Conservation (phyloP, 2,329 filamentous ascomycete species). For the Verticillium nonalfalfae region DNA sequence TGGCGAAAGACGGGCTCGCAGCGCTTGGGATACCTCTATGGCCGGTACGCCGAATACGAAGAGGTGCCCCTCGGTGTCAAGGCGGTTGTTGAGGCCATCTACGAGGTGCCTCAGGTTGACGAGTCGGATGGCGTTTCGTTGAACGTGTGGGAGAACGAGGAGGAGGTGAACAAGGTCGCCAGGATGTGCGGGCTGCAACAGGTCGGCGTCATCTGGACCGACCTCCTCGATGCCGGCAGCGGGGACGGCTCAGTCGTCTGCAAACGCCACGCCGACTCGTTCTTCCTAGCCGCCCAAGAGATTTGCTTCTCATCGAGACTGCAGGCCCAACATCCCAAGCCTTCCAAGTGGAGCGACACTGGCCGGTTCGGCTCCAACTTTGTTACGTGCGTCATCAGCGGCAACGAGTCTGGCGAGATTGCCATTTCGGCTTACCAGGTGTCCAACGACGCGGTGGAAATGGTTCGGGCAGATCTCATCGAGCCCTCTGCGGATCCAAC, state of each 20-base stretch:
- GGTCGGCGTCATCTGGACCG: constrained; percentile 91
- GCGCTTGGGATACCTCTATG: constrained; percentile 84
- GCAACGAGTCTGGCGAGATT: constrained; percentile 84
- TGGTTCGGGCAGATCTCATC: constrained; percentile 91
- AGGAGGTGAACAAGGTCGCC: constrained; percentile 74
- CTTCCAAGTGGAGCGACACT: constrained; percentile 95
- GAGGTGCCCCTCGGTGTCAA: constrained; percentile 93
- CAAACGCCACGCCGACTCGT: constrained; percentile 93
- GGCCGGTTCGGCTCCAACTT: constrained; percentile 94
- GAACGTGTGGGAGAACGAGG: constrained; percentile 78
- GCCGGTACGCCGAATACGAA: constrained; percentile 81
- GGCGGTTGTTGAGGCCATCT: constrained; percentile 93
- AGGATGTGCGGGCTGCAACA: constrained; percentile 78
- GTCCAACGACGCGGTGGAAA: constrained; percentile 92
- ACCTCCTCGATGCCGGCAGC: constrained; percentile 74
- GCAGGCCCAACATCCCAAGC: constrained; percentile 81
- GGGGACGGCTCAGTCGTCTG: constrained; percentile 85
- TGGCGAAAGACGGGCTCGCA: constrained; percentile 85
- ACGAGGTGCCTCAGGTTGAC: constrained; percentile 86
- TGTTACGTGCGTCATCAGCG: constrained; percentile 93
- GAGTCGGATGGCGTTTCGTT: constrained; percentile 85
- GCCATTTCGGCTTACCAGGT: constrained; percentile 88
- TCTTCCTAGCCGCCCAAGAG: constrained; percentile 88
- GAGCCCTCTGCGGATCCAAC: constrained; percentile 90
- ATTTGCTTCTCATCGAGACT: constrained; percentile 82